Evolutionary conservation across 2,329 filamentous ascomycete species (phyloP).

Genomic region (Alternaria sp.): DNA sequence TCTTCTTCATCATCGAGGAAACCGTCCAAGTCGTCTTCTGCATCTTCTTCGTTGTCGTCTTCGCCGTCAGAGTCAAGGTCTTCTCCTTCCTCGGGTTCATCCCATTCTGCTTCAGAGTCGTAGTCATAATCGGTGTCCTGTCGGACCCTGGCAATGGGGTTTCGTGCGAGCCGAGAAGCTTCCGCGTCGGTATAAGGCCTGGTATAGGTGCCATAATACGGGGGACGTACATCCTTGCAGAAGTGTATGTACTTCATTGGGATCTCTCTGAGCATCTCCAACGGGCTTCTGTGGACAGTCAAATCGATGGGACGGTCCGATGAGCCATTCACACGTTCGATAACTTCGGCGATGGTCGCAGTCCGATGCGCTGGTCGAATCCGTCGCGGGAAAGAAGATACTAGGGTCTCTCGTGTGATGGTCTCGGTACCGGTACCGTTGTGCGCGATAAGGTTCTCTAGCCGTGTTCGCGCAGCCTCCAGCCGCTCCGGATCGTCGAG

Average conservation of each 20-base stretch:
- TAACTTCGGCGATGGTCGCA: constrained; percentile 43
- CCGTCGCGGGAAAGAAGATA: constrained; percentile 20
- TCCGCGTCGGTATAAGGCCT: constrained; percentile 58
- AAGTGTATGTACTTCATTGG: constrained; percentile 70
- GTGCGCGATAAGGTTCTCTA: constrained; percentile 33
- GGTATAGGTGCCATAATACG: constrained; percentile 77
- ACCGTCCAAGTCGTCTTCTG: constrained; percentile 85
- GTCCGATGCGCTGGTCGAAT: constrained; percentile 23
- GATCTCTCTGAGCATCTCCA: constrained; percentile 59
- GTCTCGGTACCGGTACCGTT: constrained; percentile 20
- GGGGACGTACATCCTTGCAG: constrained; percentile 66
- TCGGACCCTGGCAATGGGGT: constrained; percentile 62
- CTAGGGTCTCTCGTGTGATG: constrained; percentile 23
- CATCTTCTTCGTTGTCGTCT: constrained; percentile 72
- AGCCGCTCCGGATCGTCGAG: constrained; percentile 37
- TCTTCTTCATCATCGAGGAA: constrained; percentile 86
- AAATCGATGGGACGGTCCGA: constrained; percentile 52
- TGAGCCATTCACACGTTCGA: constrained; percentile 54
- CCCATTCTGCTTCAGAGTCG: constrained; percentile 85
- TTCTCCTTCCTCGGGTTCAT: constrained; percentile 75
- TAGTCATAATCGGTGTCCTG: constrained; percentile 78
- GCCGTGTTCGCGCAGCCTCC: constrained; percentile 32
- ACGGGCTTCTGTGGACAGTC: constrained; percentile 46
- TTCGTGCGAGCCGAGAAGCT: constrained; percentile 58
- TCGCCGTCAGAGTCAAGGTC: constrained; percentile 70